A percentile compares a stretch with the other conserved stretches of the same genome.
These are phyloP conservation scores for Cercospora sesami DNA, from an alignment of 2,329 filamentous ascomycete genomes.

Conservation along the genomic window DNA sequence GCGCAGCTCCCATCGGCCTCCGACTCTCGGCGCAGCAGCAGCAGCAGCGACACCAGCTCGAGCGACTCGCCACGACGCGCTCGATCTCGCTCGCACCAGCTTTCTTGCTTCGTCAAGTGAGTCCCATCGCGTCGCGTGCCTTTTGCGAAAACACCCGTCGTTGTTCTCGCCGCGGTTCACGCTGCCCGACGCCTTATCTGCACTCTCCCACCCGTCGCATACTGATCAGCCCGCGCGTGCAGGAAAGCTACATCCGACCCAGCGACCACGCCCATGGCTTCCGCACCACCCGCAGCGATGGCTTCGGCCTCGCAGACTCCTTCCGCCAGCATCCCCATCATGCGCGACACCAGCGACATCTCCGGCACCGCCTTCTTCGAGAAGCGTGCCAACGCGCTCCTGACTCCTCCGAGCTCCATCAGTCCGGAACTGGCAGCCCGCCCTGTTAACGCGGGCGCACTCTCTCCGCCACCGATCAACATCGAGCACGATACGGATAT, in stretches of 20 bases:
- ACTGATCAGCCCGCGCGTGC: constrained; percentile 20
- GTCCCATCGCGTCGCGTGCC: constrained; percentile 31
- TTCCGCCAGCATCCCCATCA: constrained; percentile 35
- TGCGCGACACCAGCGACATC: constrained; percentile 29
- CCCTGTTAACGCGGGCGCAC: constrained; percentile 62
- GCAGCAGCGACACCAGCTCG: constrained; percentile 7
- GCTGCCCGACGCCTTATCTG: constrained; percentile 7
- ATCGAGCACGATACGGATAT: constrained; percentile 82
- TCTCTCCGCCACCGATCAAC: constrained; percentile 49
- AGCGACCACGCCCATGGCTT: constrained; percentile 35
- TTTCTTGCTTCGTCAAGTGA: constrained; percentile 40
- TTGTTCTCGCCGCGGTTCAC: constrained; percentile 16
- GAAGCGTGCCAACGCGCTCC: constrained; percentile 56
- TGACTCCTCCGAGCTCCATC: constrained; percentile 92
- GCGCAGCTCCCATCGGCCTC: constrained; percentile 10
- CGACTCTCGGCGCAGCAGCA: constrained; percentile 13
- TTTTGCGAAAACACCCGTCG: constrained; percentile 6
- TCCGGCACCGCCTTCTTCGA: constrained; percentile 34
- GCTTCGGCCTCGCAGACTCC: constrained; percentile 37
- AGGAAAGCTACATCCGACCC: constrained; percentile 39
- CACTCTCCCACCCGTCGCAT: constrained; percentile 32
- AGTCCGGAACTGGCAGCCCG: constrained; percentile 84
- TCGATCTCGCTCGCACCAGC: constrained; percentile 24
- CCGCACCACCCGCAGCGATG: constrained; percentile 36
- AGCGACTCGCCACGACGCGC: constrained; percentile 22